phyloP scores from a whole-genome alignment of 2,329 filamentous ascomycete species.

The Rhinocladiella mackenziei region DNA sequence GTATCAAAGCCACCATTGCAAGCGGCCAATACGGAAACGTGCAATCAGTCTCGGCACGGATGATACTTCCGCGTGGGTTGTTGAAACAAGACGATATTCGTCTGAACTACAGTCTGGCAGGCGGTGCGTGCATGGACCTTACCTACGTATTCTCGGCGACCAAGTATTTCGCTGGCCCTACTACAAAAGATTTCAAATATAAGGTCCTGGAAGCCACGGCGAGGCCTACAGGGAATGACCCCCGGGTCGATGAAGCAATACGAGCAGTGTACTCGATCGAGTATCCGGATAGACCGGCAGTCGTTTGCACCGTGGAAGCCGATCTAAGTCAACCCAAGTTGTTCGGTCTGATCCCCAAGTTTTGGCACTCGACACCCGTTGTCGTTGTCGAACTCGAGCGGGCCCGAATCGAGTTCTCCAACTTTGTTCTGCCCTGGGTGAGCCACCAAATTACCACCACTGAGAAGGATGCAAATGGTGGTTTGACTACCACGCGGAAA shows the following conservation, averaged over 20 bases:
- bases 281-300: not conserved
- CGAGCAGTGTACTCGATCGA: not conserved
- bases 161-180: not conserved
- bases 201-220: not conserved
- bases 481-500: no score
- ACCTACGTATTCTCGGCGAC: slow-evolving; percentile 8
- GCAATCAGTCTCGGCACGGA: not conserved
- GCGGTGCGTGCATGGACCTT: slow-evolving; percentile 9
- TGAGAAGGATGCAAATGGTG: not conserved
- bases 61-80: not conserved
- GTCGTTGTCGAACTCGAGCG: not conserved
- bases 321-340: not conserved
- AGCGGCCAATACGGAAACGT: not conserved
- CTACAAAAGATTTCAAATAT: no score
- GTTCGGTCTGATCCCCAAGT: not conserved
- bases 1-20: not conserved
- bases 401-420: no score
- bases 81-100: slow-evolving; percentile 12
- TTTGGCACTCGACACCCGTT: not conserved
- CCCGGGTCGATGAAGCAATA: not conserved
- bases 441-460: not conserved
- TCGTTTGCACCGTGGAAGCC: not conserved
- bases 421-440: no score
- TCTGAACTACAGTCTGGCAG: slow-evolving; percentile 12
- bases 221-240: not conserved